Evolutionary conservation across 139 green algal species (phyloP).

Genomic region (Picochlorum sp.): DNA sequence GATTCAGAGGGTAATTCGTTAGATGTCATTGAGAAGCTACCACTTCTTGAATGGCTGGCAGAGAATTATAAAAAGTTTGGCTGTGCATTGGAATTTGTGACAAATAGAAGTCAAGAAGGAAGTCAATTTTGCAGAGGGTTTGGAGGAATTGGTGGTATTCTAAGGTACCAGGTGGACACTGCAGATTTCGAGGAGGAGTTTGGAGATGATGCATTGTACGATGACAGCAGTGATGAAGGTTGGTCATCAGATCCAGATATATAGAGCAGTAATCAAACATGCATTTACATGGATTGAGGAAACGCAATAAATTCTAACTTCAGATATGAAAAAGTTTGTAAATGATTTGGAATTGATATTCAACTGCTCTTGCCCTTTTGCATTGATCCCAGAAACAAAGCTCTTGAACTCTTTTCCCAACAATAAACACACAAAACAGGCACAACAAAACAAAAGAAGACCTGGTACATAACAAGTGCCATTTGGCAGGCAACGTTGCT

Average conservation of each 20-base stretch:
- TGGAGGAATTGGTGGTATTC: constrained; percentile 84
- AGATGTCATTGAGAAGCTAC: constrained; percentile 80
- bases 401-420: background rate
- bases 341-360: too few relatives aligned
- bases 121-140: constrained; percentile 96
- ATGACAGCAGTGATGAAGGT: constrained; percentile 9
- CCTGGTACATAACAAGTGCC: constrained; percentile 6
- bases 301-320: too few relatives aligned
- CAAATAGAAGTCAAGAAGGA: constrained; percentile 77
- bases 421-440: constrained; percentile 12
- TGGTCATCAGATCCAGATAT: constrained; percentile 18
- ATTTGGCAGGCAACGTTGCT: background rate
- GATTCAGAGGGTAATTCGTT: constrained; percentile 81
- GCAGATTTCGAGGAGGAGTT: constrained; percentile 47
- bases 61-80: constrained; percentile 99
- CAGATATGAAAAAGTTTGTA: too few relatives aligned
- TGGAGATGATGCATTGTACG: constrained; percentile 24
- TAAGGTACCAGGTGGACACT: constrained; percentile 85
- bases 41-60: constrained; percentile 95
- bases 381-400: background rate
- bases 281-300: too few relatives aligned
- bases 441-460: constrained; percentile 13
- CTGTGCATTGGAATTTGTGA: constrained; percentile 94
- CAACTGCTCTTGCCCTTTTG: too few relatives aligned
- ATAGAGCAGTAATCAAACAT: background rate